phyloP scores from a whole-genome alignment of 148 eudicot species.

The Chenopodium quinoa region DNA sequence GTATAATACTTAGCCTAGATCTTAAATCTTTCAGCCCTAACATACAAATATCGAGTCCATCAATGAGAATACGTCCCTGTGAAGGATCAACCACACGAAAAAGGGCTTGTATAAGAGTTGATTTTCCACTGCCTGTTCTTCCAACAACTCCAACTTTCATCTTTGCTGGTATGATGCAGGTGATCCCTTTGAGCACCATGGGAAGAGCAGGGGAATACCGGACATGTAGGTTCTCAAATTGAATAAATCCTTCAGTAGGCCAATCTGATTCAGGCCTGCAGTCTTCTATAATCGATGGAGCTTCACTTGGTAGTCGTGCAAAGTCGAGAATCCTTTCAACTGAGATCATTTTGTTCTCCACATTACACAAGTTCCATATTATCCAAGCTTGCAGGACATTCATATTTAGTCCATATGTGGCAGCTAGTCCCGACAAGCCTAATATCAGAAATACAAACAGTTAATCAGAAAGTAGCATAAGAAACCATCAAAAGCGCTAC shows the following conservation, averaged over 20 bases:
- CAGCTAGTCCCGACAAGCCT: conserved; percentile 90
- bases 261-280: conserved; percentile 61
- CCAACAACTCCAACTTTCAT: conserved; percentile 89
- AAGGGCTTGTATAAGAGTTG: conserved; percentile 92
- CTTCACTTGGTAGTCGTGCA: conserved; percentile 65
- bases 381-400: conserved; percentile 91
- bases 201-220: conserved; percentile 69
- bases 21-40: conserved; percentile 80
- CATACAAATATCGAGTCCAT: conserved; percentile 62
- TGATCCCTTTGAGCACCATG: conserved; percentile 72
- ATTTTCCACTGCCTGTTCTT: conserved; percentile 90
- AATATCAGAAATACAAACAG: conserved; percentile 10
- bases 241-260: conserved; percentile 66
- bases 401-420: conserved; percentile 79
- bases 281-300: conserved; percentile 56
- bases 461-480: background rate
- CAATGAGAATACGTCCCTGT: conserved; percentile 66
- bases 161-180: conserved; percentile 58
- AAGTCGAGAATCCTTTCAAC: conserved; percentile 84
- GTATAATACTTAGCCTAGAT: conserved; percentile 81
- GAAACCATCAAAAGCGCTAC: background rate
- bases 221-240: conserved; percentile 59
- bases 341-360: conserved; percentile 92
- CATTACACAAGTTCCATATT: conserved; percentile 95
- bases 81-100: conserved; percentile 83